A percentile compares a stretch with the other conserved stretches of the same genome.
These are phyloP conservation scores for Kockiozyma suomiensis DNA, from an alignment of 805 yeast genomes.

Conservation along the genomic window DNA sequence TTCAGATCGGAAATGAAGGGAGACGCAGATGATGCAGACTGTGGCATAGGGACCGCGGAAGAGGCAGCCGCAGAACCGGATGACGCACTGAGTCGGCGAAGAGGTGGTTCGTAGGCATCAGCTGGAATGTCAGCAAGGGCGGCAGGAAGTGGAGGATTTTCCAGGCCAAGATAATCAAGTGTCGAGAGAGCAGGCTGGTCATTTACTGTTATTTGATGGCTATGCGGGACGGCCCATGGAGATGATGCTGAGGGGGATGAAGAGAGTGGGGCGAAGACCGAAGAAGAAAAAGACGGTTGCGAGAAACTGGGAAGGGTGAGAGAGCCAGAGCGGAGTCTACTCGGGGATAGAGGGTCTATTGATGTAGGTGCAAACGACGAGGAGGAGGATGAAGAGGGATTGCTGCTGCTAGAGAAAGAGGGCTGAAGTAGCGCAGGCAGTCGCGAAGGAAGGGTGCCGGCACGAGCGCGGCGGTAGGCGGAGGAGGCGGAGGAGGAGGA, in stretches of 20 bases:
- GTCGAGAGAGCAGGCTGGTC: constrained; percentile 32
- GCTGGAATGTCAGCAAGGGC: constrained; percentile 4
- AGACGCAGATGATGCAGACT: constrained; percentile 3
- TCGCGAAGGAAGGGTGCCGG: constrained; percentile 78
- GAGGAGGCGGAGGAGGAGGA: constrained; percentile 17
- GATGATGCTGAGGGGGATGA: constrained; percentile 3
- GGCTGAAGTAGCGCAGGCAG: constrained; percentile 40
- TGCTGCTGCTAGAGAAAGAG: neutral
- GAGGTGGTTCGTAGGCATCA: neutral
- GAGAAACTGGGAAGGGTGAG: constrained; percentile 27
- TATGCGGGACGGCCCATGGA: neutral
- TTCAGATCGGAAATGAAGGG: constrained; percentile 21
- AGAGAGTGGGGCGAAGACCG: constrained; percentile 14
- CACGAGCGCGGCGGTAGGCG: constrained; percentile 60
- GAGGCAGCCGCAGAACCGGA: neutral
- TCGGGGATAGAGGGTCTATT: neutral
- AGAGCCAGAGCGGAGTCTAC: constrained; percentile 32
- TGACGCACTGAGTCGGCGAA: neutral
- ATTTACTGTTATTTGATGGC: neutral
- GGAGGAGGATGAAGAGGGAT: constrained; percentile 3
- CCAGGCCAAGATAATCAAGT: constrained; percentile 35
- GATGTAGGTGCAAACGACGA: constrained; percentile 7
- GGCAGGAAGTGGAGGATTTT: constrained; percentile 14
- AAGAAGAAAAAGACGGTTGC: constrained; percentile 15
- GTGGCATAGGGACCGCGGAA: neutral